phyloP scores from a whole-genome alignment of 768 basidiomycete genomes.

The Lactarius tabidus region DNA sequence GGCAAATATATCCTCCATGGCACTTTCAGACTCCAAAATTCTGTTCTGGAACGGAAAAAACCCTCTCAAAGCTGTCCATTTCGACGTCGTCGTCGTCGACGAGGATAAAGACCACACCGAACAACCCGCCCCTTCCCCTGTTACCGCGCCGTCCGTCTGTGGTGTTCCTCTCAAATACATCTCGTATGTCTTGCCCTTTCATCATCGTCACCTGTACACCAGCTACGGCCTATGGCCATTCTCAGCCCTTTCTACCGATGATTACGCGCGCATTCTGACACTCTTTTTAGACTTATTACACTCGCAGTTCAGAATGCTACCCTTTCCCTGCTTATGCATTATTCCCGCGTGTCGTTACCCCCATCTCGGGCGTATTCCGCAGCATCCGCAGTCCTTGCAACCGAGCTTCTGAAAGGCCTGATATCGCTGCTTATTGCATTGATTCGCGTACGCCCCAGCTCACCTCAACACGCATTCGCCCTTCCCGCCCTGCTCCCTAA shows the following conservation, averaged over 20 bases:
- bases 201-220: neutral
- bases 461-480: constrained; percentile 31
- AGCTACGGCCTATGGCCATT: neutral
- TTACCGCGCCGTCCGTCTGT: constrained; percentile 51
- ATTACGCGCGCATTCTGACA: neutral
- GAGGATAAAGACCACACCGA: constrained; percentile 11
- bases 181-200: constrained; percentile 48
- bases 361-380: constrained; percentile 81
- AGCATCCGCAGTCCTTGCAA: constrained; percentile 90
- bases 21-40: constrained; percentile 16
- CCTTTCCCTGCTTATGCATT: constrained; percentile 93
- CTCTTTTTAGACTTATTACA: constrained; percentile 59
- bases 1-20: constrained; percentile 8
- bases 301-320: constrained; percentile 90
- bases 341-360: constrained; percentile 80
- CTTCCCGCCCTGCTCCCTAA: constrained; percentile 26
- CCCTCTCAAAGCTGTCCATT: constrained; percentile 10
- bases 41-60: constrained; percentile 22
- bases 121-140: constrained; percentile 32
- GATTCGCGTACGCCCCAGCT: constrained; percentile 46
- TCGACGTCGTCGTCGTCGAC: constrained; percentile 1
- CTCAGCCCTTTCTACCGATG: neutral
- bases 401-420: constrained; percentile 87
- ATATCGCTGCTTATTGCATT: constrained; percentile 89
- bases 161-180: constrained; percentile 78